phyloP scores from a whole-genome alignment of 163 green algal species.

The Smithsoniella earleae region DNA sequence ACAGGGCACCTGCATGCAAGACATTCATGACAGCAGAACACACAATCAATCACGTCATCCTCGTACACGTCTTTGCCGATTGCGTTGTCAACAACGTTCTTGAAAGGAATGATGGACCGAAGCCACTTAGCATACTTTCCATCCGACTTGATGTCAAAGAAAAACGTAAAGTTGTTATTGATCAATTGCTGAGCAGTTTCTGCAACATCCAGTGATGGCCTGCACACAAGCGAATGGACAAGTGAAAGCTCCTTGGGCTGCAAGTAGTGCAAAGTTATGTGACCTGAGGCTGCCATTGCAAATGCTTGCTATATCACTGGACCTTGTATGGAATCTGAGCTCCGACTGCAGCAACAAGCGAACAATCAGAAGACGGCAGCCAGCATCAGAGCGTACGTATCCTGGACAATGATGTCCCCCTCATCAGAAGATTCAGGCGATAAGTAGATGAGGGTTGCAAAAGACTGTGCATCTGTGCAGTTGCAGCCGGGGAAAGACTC shows the following conservation, averaged over 20 bases:
- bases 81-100: neutral
- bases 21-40: no score
- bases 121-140: neutral
- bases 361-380: no score
- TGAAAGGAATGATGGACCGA: constrained; percentile 16
- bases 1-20: no score
- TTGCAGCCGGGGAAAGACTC: no score
- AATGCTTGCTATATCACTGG: no score
- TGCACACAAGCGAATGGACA: neutral
- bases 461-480: no score
- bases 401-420: neutral
- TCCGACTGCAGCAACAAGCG: no score
- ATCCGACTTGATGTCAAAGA: constrained; percentile 24
- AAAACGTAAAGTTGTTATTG: constrained; percentile 22
- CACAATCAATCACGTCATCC: neutral
- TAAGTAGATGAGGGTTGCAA: constrained; percentile 21
- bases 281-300: no score
- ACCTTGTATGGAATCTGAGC: no score
- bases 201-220: neutral
- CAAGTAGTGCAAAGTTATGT: no score
- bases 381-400: neutral
- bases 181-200: neutral
- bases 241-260: no score
- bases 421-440: neutral
- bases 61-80: neutral